Evolutionary conservation across 177 flowering plant genomes (phyloP), one percentile per base, ranked within the genome.

Genomic region (Vitis hybrid): DNA sequence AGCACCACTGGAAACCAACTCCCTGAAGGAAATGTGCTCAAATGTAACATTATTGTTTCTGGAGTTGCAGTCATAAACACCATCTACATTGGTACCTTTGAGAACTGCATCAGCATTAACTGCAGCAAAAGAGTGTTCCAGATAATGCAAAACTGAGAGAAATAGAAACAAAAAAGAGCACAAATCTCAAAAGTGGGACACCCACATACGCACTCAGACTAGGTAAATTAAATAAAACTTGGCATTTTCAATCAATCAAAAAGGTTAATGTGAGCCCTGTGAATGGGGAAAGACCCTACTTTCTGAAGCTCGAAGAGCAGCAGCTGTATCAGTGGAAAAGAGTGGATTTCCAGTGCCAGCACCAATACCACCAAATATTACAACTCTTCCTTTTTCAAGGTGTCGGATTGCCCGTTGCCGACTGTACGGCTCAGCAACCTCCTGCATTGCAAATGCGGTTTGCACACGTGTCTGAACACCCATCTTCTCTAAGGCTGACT

Each of bases 321-420:
- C 99, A 3, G 97, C 92, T 24, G 92, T 87, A 70, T 95, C 99
- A 13, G 99, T 93, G 17, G 93, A 85, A 67, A 95, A 93, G 51
- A 87, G 92, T 31, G 94, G 97, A 73, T 89, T 93, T 73, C 97
- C 98, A 28, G 87, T 77, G 18, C 96, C 92, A 53, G 90, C 94
- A 71, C 98, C 97, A 71, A 88, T 81, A 20, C 98, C 98, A 66
- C 95, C 98, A 80, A 95, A 95, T 59, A 95, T 90, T 24, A 93
- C 99, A 58, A 95, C 96, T 71, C 98, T 83, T 69, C 96, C 93
- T 75, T 95, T 95, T 67, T 93, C 99, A 63, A 93, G 92, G 82
- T 95, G 99, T 19, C 95, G 82, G 50, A 95, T 88, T 18, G 96
- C 97, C 38, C 87, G 76, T 66, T 89, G 89, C 77, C 92, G 84